Evolutionary conservation across 345 rosid genomes (phyloP).

Genomic region (Salix arbutifolia): DNA sequence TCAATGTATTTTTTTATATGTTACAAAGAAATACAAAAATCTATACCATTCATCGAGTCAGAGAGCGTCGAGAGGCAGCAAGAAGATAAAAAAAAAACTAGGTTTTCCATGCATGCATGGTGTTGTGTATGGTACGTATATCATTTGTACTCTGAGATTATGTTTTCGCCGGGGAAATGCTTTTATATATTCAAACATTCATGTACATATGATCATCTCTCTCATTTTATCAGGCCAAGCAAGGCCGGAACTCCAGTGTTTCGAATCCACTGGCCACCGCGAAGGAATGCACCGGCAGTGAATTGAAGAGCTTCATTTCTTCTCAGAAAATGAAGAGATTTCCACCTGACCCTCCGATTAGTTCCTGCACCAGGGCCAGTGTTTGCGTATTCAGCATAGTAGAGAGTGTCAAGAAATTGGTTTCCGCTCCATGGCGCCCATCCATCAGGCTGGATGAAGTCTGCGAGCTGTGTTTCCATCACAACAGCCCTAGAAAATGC

Average conservation of each 20-base stretch:
- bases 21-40: too few relatives aligned
- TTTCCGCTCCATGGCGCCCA: slow-evolving; percentile 47
- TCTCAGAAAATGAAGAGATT: slow-evolving; percentile 32
- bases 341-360: slow-evolving; percentile 54
- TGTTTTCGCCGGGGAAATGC: background rate
- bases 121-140: background rate
- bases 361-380: slow-evolving; percentile 57
- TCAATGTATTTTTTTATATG: too few relatives aligned
- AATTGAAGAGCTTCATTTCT: slow-evolving; percentile 32
- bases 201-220: background rate
- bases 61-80: background rate
- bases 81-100: background rate
- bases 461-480: slow-evolving; percentile 55
- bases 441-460: slow-evolving; percentile 59
- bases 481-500: slow-evolving; percentile 46
- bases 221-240: slow-evolving; percentile 28
- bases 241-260: slow-evolving; percentile 38
- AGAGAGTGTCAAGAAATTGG: slow-evolving; percentile 32
- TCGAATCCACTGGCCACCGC: slow-evolving; percentile 38
- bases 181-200: background rate
- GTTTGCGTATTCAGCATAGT: slow-evolving; percentile 55
- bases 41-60: too few relatives aligned
- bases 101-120: background rate
- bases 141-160: background rate
- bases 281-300: slow-evolving; percentile 40